These are phyloP conservation scores for Asterochloris erici DNA, from an alignment of 139 green algal species.

Conservation along the genomic window DNA sequence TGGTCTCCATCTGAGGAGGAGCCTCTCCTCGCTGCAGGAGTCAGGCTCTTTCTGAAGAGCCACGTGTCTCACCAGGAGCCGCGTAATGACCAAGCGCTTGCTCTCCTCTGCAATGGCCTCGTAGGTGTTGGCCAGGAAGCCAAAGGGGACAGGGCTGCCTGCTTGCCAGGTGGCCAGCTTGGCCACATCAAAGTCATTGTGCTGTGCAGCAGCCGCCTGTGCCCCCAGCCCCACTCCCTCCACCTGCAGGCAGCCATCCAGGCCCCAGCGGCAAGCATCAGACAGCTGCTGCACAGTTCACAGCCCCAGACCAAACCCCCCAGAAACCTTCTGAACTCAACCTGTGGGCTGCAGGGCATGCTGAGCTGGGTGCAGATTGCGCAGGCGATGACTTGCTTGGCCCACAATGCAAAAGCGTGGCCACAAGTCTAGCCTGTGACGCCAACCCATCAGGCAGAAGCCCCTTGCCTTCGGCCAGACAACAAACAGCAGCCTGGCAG, in stretches of 20 bases:
- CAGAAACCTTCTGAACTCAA: background rate
- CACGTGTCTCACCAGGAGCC: constrained; percentile 42
- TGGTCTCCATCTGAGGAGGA: no score
- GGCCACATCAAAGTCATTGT: constrained; percentile 43
- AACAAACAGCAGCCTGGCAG: no score
- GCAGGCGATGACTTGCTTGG: background rate
- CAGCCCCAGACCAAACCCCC: background rate
- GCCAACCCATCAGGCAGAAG: no score
- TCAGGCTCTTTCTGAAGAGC: no score
- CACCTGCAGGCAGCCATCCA: constrained; percentile 18
- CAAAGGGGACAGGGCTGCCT: constrained; percentile 74
- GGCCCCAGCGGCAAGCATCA: background rate
- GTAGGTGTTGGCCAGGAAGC: constrained; percentile 75
- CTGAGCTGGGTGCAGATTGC: background rate
- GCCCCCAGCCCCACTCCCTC: constrained; percentile 71
- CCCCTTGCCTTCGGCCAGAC: no score
- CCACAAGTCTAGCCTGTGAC: background rate
- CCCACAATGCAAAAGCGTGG: background rate
- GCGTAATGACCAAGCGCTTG: constrained; percentile 71
- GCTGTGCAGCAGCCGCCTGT: constrained; percentile 48
- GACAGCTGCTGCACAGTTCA: background rate
- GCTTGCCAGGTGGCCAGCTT: constrained; percentile 53
- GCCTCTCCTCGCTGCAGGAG: no score
- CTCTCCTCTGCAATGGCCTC: constrained; percentile 53
- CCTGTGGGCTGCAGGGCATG: no score